phyloP scores from a whole-genome alignment of 2,329 filamentous ascomycete species.

The Dichotomopilus funicola region DNA sequence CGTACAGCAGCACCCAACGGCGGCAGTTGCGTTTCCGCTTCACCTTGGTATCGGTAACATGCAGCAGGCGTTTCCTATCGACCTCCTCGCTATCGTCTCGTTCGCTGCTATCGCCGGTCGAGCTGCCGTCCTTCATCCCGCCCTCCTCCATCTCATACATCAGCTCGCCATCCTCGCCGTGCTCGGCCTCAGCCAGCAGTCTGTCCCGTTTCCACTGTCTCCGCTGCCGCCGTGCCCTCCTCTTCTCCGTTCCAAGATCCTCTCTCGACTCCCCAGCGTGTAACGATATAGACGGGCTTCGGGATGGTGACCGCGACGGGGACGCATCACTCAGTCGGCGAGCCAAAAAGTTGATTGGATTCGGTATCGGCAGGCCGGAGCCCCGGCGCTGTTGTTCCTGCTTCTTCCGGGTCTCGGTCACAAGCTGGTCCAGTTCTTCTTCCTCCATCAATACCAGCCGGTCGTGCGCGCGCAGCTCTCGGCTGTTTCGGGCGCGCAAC shows the following conservation, averaged over 20 bases:
- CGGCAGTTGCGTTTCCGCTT: conserved; percentile 47
- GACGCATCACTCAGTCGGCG: conserved; percentile 22
- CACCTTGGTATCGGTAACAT: conserved; percentile 40
- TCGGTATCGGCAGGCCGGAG: conserved; percentile 44
- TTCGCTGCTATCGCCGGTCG: conserved; percentile 56
- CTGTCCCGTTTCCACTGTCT: conserved; percentile 48
- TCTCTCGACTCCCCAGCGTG: conserved; percentile 21
- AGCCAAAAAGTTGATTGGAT: conserved; percentile 35
- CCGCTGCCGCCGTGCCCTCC: conserved; percentile 42
- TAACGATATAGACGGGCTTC: conserved; percentile 14
- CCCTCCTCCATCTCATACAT: conserved; percentile 93
- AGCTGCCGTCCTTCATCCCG: conserved; percentile 59
- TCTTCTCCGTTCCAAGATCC: conserved; percentile 45
- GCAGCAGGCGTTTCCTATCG: conserved; percentile 46
- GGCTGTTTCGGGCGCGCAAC: conserved; percentile 58
- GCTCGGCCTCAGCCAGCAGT: conserved; percentile 45
- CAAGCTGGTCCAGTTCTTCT: conserved; percentile 60
- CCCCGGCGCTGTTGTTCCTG: conserved; percentile 43
- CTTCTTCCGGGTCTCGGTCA: conserved; percentile 44
- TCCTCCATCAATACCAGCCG: conserved; percentile 67
- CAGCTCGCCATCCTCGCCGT: conserved; percentile 65
- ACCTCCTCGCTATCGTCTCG: conserved; percentile 54
- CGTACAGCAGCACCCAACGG: conserved; percentile 48
- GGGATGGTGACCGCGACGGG: conserved; percentile 13
- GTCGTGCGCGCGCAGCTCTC: conserved; percentile 64